phyloP scores from a whole-genome alignment of 2,329 filamentous ascomycete genomes.

The Cercospora canescens region DNA sequence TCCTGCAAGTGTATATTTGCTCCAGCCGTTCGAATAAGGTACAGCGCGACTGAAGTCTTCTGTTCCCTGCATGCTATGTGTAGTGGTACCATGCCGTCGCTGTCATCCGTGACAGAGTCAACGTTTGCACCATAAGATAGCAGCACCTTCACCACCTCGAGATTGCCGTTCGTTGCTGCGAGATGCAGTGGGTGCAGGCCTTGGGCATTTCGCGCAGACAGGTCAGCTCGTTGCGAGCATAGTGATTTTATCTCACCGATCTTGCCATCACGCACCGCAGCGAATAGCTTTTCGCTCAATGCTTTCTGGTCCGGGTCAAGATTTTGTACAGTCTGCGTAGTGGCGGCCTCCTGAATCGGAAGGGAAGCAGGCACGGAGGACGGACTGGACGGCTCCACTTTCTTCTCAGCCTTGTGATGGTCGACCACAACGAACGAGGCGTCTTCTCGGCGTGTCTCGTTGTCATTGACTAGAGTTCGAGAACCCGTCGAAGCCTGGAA shows the following conservation, averaged over 20 bases:
- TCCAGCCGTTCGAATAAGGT: neutral
- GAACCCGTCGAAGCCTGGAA: neutral
- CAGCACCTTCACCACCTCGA: neutral
- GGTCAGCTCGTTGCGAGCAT: neutral
- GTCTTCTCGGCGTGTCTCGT: neutral
- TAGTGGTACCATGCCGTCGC: neutral
- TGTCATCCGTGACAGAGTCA: neutral
- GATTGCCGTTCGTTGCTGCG: neutral
- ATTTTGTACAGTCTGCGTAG: neutral
- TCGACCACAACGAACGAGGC: neutral
- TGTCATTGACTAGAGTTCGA: neutral
- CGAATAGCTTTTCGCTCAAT: neutral
- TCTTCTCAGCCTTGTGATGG: neutral
- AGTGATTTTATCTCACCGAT: neutral
- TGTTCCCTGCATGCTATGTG: neutral
- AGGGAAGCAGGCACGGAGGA: neutral
- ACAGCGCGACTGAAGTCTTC: neutral
- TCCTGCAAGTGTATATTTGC: neutral
- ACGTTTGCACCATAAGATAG: neutral
- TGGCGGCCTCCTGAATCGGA: neutral
- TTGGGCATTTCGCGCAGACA: neutral
- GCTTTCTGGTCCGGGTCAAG: neutral
- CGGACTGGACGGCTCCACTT: neutral
- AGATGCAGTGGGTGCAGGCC: neutral
- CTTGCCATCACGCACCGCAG: neutral